Evolutionary conservation across 1,284 basidiomycete genomes (phyloP).

Genomic region (Takashimella koratensis): DNA sequence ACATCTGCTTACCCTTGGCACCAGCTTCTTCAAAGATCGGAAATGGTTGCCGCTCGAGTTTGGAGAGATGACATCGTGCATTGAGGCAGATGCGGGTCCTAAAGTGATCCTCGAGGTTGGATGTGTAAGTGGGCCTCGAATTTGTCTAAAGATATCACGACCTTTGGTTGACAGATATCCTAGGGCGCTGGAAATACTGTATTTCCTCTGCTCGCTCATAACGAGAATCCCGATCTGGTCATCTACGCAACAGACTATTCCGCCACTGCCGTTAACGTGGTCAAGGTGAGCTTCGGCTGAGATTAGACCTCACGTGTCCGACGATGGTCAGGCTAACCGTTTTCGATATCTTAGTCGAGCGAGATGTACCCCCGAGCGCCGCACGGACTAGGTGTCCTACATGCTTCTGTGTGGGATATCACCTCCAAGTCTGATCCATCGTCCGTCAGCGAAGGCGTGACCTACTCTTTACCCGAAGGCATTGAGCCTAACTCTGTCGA

Average conservation of each 20-base stretch:
- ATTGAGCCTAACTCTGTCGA: constrained; percentile 69
- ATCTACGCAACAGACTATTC: constrained; percentile 90
- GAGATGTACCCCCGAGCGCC: constrained; percentile 67
- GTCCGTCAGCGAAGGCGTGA: constrained; percentile 2
- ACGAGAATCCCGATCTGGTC: constrained; percentile 72
- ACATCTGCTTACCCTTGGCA: no score
- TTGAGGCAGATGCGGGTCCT: constrained; percentile 68
- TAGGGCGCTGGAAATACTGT: constrained; percentile 88
- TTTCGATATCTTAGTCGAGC: constrained; percentile 53
- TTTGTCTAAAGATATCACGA: no score
- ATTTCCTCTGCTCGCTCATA: constrained; percentile 78
- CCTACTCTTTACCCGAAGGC: constrained; percentile 58
- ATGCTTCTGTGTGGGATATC: constrained; percentile 88
- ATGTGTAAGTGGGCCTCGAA: constrained; percentile 58
- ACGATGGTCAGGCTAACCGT: neutral
- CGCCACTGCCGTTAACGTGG: constrained; percentile 80
- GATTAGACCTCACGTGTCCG: no score
- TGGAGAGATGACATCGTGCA: constrained; percentile 70
- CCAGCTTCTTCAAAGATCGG: constrained; percentile 86
- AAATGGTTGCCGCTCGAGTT: constrained; percentile 95
- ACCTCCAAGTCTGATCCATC: constrained; percentile 56
- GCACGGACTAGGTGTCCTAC: constrained; percentile 60
- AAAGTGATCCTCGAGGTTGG: constrained; percentile 76
- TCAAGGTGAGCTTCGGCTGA: constrained; percentile 59
- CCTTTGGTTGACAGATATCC: no score